Evolutionary conservation across 805 yeast genomes (phyloP).

Genomic region (Ogataea allantospora): DNA sequence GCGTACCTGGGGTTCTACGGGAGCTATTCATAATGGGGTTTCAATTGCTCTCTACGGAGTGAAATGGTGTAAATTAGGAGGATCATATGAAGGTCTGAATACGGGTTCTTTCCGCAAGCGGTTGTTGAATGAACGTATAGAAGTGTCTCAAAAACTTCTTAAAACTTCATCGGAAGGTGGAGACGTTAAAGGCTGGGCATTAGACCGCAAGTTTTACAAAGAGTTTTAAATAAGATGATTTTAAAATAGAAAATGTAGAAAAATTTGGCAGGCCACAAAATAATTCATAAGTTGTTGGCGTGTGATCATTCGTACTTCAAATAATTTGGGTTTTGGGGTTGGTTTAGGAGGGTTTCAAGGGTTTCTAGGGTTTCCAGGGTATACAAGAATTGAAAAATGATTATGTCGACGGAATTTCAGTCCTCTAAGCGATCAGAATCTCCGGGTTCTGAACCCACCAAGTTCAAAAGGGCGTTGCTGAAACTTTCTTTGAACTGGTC

Average conservation of each 20-base stretch:
- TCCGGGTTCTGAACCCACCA: constrained; percentile 10
- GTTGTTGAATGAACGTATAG: constrained; percentile 24
- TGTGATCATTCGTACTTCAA: constrained; percentile 1
- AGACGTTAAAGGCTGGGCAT: constrained; percentile 14
- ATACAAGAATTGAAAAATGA: not conserved
- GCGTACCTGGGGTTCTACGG: constrained; percentile 59
- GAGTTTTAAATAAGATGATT: constrained; percentile 6
- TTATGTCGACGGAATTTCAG: not conserved
- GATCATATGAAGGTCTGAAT: constrained; percentile 20
- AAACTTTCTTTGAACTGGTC: constrained; percentile 41
- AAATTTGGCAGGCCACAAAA: not conserved
- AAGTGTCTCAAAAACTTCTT: constrained; percentile 12
- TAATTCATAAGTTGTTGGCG: not conserved
- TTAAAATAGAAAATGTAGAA: not conserved
- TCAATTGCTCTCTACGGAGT: constrained; percentile 63
- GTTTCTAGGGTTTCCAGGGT: not conserved
- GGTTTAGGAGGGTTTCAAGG: not conserved
- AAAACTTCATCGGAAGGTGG: constrained; percentile 8
- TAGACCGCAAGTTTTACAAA: constrained; percentile 17
- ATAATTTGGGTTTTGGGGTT: too few species aligned
- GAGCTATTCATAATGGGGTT: constrained; percentile 68
- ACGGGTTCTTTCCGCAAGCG: constrained; percentile 22
- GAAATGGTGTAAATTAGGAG: constrained; percentile 41
- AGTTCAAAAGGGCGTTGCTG: constrained; percentile 28
- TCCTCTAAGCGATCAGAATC: not conserved